Conservation (phyloP, 768 basidiomycete genomes). For the Sporobolomyces phaffii region DNA sequence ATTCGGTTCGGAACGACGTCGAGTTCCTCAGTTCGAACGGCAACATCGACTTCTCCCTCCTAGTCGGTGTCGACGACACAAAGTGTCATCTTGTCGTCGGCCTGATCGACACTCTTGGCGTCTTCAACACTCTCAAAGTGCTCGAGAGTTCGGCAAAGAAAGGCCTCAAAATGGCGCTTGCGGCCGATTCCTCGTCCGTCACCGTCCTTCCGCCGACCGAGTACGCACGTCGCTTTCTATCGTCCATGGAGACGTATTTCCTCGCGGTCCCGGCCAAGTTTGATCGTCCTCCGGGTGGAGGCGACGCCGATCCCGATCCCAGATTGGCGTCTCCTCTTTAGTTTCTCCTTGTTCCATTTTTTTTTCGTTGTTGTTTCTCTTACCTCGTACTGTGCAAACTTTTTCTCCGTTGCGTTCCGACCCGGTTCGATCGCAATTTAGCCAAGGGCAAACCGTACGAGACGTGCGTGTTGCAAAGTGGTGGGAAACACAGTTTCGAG, state of each 20-base stretch:
- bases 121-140: slow-evolving; percentile 28
- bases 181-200: slow-evolving; percentile 6
- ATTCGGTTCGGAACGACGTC: slow-evolving; percentile 86
- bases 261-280: slow-evolving; percentile 28
- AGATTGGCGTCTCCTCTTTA: slow-evolving; percentile 15
- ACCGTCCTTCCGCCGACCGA: slow-evolving; percentile 26
- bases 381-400: background rate
- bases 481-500: too few species aligned
- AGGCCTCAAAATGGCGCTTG: slow-evolving; percentile 6
- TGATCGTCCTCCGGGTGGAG: background rate
- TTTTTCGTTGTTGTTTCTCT: slow-evolving; percentile 1
- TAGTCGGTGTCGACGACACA: slow-evolving; percentile 72
- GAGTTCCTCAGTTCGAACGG: slow-evolving; percentile 86
- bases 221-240: slow-evolving; percentile 23
- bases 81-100: slow-evolving; percentile 25
- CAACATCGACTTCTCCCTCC: slow-evolving; percentile 93
- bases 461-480: too few species aligned
- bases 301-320: slow-evolving; percentile 3
- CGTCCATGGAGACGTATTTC: slow-evolving; percentile 26
- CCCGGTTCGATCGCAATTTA: background rate
- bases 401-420: too few species aligned
- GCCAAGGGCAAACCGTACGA: too few species aligned
- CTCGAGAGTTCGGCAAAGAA: slow-evolving; percentile 29
- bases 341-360: background rate
- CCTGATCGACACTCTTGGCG: slow-evolving; percentile 27